Evolutionary conservation across 2,329 filamentous ascomycete genomes (phyloP), one percentile per base, ranked within the genome.

Genomic region (Pseudocercospora fuligena): DNA sequence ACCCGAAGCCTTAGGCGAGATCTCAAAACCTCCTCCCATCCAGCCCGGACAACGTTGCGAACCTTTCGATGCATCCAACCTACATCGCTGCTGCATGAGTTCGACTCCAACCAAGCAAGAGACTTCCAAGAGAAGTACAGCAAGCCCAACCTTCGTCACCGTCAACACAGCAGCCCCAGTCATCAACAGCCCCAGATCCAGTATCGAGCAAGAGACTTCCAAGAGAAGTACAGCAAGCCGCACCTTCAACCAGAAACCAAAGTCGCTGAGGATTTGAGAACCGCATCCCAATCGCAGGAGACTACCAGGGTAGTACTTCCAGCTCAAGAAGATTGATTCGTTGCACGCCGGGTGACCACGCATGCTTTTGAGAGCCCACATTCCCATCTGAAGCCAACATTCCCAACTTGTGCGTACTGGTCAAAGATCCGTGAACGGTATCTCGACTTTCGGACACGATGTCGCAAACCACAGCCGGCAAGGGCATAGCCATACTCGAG

Each of bases 31-130:
- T 33, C 47, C 8, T 29, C 25, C 27, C 27, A 23, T 27, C 53
- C 56, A 58, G 29, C 56, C 31, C 56, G 19, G 56, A 58, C 56
- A 58, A 58, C 31, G 56, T 43, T 58, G 56, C 56, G n/a, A 58
- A 36, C 56, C 25, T 58, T 58, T 33, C 56, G 56, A 27, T 43
- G 56, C n/a, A 19, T 25, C 36, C 56, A 36, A 27, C 12, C 3
- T 19, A 23, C 56, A 43, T 8, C 56, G 56, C 56, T 58, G 31
- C 56, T 27, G 33, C 31, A 40, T 21, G 31, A 40, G n/a, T 14
- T 23, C 9, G 53, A 33, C 25, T 29, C 3, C 27, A 33, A 14
- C 27, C 8, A 56, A 56, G 25, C 51, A 33, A 33, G 51, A 56
- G 51, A 56, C 51, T 56, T 56, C 51, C 51, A 6, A 16, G 25